Evolutionary conservation across 176 grass and related monocot genomes (phyloP).

Genomic region (Hordeum vulgare): MorexV3_pseudomolecules_assembly NC_058524.1:210379932-210380431

Average conservation of each 20-base stretch:
- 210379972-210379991: conserved; percentile 1
- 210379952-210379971: not conserved
- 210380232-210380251: not conserved
- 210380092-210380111: not conserved
- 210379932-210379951: not conserved
- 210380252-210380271: not conserved
- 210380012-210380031: not conserved
- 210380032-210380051: not conserved
- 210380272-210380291: not conserved
- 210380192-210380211: not conserved
- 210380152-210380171: not conserved
- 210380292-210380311: not conserved
- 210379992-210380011: not conserved
- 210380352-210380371: not conserved
- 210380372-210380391: not conserved
- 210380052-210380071: not conserved
- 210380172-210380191: not conserved
- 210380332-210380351: not conserved
- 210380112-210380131: not conserved
- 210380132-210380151: not conserved
- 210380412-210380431: not conserved
- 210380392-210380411: not conserved
- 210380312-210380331: not conserved
- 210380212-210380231: not conserved
- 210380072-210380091: not conserved